Evolutionary conservation across 306 rosid species (phyloP), one percentile per base, ranked within the genome.

Genomic region (Betula pendula): DNA sequence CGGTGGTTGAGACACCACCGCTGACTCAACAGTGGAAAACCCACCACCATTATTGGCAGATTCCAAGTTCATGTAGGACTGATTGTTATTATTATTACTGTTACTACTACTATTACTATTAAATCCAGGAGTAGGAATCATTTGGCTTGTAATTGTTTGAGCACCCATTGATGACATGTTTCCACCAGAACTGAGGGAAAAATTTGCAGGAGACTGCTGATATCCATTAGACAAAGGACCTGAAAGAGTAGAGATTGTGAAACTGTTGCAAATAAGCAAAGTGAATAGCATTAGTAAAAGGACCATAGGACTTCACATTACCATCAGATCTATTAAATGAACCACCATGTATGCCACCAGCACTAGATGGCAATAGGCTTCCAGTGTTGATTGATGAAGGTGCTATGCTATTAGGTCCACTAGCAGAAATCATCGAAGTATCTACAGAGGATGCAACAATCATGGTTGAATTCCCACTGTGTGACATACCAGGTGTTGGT

Each of bases 41-140:
- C 84, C 89, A 85, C 80, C 78, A 29, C 91, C 83, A 72, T 82
- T 90, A 72, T 74, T 86, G 24, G 95, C 87, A 77, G 96, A 74
- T 67, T 89, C 99, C 77, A 83, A 20, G 81, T 85, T 92, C 84
- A 79, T 80, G 80, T 86, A 85, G 56, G 97, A 87, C 75, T 85
- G 92, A 74, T 19, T 65, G 38, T 38, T 65, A 19, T 68, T 80
- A 52, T 65, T 68, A 16, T 24, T 56, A 67, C 35, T 76, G 59
- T 85, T 88, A 75, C 44, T 79, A 84, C 71, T 83, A 78, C 81
- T 79, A 84, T 72, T 83, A 78, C 81, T 87, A 77, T 72, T 85
- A 76, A 90, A 95, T 48, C 99, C 97, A 51, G 99, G 99, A 55
- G 99, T 92, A 45, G 99, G 99, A 86, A 95, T 95, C 99, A 95